Evolutionary conservation across 345 rosid genomes (phyloP), one percentile per base, ranked within the genome.

Genomic region (Lepidium didymum): DNA sequence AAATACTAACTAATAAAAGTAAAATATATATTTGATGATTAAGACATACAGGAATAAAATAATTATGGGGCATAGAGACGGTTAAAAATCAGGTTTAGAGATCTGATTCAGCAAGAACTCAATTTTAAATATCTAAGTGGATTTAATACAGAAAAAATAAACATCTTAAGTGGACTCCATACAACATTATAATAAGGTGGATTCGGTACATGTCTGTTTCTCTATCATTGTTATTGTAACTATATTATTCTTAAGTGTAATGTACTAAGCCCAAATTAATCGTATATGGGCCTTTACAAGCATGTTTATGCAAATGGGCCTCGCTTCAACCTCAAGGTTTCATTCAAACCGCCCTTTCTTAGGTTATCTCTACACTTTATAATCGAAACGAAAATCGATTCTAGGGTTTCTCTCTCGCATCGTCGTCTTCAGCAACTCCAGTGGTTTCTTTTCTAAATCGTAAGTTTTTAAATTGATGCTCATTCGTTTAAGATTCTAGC

Each of bases 321-420:
- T 53, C 8, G 1, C 1, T 3, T 18, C 18, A 14, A 15, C 27
- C 40, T 14, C 2, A 1, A 2, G 1, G 21, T 27, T 40, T 13
- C 13, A 23, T 5, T 36, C 43, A 42, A 66, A 41, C 41, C 52
- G 19, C 60, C 27, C 14, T 21, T 7, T 31, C 12, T 68, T 44
- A 56, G 72, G 64, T 45, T 35, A 37, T 63, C 40, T 63, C 40
- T 18, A 62, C 11, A 67, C 12, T 21, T 60, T 42, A 60, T 6
- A 59, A 60, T 52, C 1, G 56, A 56, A 56, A 58, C 23, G 6
- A 27, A 29, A 8, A 2, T 0, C 0, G 0, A 3, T 3, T 0
- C 1, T 73, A 73, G 67, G 72, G 62, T 59, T 73, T 58, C 67
- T 65, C 61, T 33, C 58, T 18, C 68, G 49, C 72, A 5, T 50